Evolutionary conservation across 2,329 filamentous ascomycete species (phyloP).

Genomic region (Aspergillus oerlinghausenensis): DNA sequence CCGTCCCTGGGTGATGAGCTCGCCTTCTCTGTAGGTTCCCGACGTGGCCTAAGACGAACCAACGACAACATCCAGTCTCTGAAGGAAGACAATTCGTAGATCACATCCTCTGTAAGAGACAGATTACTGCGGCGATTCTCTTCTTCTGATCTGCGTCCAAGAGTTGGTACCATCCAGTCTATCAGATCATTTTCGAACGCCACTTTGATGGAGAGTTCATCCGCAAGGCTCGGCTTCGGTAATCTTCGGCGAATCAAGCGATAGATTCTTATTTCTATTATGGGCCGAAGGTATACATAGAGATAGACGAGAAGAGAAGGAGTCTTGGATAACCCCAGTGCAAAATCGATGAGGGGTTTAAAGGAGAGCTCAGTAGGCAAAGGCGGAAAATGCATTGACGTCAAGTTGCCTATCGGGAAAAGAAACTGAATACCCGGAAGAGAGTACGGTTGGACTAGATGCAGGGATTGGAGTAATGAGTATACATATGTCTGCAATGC

Average conservation of each 20-base stretch:
- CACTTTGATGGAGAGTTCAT: constrained; percentile 40
- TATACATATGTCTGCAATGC: constrained; percentile 42
- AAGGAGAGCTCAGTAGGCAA: constrained; percentile 26
- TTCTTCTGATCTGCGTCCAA: constrained; percentile 38
- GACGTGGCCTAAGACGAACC: constrained; percentile 22
- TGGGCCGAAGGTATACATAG: constrained; percentile 33
- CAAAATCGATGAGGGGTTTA: constrained; percentile 22
- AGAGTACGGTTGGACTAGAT: constrained; percentile 32
- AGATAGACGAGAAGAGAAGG: constrained; percentile 34
- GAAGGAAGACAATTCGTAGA: constrained; percentile 31
- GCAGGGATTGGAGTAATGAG: constrained; percentile 40
- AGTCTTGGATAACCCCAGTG: constrained; percentile 25
- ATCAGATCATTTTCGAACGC: constrained; percentile 41
- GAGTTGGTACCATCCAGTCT: constrained; percentile 39
- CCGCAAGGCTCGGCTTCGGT: constrained; percentile 38
- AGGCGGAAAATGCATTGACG: constrained; percentile 30
- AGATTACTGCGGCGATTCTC: constrained; percentile 35
- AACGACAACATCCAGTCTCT: constrained; percentile 29
- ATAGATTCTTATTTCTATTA: constrained; percentile 38
- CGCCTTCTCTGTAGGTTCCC: constrained; percentile 10
- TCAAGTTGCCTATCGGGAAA: constrained; percentile 34
- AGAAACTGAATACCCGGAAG: constrained; percentile 30
- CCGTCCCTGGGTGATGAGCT: constrained; percentile 17
- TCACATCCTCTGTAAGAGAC: constrained; percentile 33
- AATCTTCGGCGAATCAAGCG: constrained; percentile 36